Evolutionary conservation across 1,284 basidiomycete genomes (phyloP), one percentile per base, ranked within the genome.

Genomic region (Thecaphora frezii): DNA sequence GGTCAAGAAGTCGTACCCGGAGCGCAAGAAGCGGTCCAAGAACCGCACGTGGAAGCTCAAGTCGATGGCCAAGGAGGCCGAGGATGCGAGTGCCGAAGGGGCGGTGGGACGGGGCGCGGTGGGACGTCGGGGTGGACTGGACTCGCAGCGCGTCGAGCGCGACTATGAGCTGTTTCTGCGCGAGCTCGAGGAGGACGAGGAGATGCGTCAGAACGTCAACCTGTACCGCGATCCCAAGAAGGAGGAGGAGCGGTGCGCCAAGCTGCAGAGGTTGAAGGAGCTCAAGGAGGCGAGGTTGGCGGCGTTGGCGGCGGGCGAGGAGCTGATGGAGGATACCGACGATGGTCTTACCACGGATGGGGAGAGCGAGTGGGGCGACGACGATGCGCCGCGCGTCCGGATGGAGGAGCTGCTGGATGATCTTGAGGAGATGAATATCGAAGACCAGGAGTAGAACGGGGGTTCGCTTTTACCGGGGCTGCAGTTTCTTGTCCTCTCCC

Each of bases 91-190:
- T 0, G 63, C 66, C 10, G 69, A 67, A 40, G 66, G 71, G 18
- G 77, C 73, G 10, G 73, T 72, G 5, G 90, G 86, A 18, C 84
- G 90, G 44, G 93, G 93, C 59, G 88, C 93, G 4, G 86, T 96
- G 37, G 93, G 93, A 1, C 83, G 92, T 47, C 85, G 89, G 82
- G 93, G 93, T 38, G 93, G 93, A 41, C 83, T 92, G 48, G 93
- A 97, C 80, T 86, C 89, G 81, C 89, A 86, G 82, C 93, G 93
- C 82, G 91, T 97, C 59, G 93, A 97, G 78, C 87, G 91, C 77
- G 94, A 97, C 78, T 98, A 97, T 80, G 94, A 97, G 82, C 73
- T 91, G 61, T 98, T 98, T 86, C 82, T 98, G 81, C 85, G 90
- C 48, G 93, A 97, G 73, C 81, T 98, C 54, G 94, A 97, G 81